These are phyloP conservation scores for Incumbomyces delicatus DNA, from an alignment of 2,329 filamentous ascomycete genomes.

Conservation along the genomic window DNA sequence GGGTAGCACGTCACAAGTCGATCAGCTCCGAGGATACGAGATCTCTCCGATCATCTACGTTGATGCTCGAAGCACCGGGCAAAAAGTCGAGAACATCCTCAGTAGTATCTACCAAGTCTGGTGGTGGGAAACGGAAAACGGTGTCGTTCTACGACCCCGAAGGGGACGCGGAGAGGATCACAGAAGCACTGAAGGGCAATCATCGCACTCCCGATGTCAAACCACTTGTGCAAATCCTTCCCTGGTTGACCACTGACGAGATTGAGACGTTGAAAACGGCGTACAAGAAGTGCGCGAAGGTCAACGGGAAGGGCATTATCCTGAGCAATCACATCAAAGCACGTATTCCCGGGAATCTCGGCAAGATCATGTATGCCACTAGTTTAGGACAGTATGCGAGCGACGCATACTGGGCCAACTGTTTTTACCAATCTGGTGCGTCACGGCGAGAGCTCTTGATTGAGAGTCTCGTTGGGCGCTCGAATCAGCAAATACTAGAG, in stretches of 20 bases:
- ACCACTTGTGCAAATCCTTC: constrained; percentile 72
- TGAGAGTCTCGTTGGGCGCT: constrained; percentile 81
- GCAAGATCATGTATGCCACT: constrained; percentile 84
- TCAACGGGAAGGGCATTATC: constrained; percentile 39
- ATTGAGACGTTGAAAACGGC: constrained; percentile 75
- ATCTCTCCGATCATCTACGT: constrained; percentile 7
- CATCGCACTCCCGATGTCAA: constrained; percentile 58
- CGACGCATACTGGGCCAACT: constrained; percentile 96
- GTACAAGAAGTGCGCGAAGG: constrained; percentile 81
- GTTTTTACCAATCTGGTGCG: constrained; percentile 86
- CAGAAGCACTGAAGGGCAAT: constrained; percentile 57
- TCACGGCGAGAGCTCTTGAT: constrained; percentile 82
- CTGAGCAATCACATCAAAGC: constrained; percentile 43
- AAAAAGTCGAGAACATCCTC: constrained; percentile 3
- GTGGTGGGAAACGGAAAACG: constrained; percentile 33
- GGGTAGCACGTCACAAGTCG: not conserved
- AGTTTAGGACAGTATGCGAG: constrained; percentile 84
- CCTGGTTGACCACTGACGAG: constrained; percentile 75
- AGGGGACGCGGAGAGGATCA: constrained; percentile 66
- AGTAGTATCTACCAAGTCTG: not conserved
- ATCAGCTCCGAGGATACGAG: constrained; percentile 7
- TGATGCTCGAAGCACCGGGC: not conserved
- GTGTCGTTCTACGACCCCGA: constrained; percentile 75
- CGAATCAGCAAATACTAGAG: constrained; percentile 71
- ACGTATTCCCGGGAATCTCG: constrained; percentile 48